Conservation (phyloP, 1,139 yeast species). For the Blastobotrys buckinghamii region DNA sequence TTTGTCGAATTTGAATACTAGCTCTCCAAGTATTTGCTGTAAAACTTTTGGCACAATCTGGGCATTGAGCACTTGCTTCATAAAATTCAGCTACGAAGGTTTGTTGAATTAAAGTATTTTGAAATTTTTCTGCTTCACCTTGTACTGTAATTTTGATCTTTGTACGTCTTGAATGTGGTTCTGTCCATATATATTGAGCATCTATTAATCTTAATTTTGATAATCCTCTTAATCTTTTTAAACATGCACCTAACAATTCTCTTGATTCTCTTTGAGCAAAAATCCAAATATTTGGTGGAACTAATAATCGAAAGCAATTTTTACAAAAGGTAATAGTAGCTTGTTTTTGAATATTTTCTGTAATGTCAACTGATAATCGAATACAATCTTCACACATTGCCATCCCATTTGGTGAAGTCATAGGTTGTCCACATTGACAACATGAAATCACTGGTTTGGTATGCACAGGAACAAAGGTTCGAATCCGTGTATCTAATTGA, state of each 20-base stretch:
- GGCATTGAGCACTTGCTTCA: conserved; percentile 93
- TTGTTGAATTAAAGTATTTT: conserved; percentile 88
- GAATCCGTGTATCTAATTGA: conserved; percentile 8
- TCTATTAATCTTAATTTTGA: conserved; percentile 82
- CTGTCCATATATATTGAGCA: conserved; percentile 97
- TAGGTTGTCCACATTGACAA: conserved; percentile 97
- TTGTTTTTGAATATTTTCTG: conserved; percentile 91
- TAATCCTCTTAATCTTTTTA: conserved; percentile 82
- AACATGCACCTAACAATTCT: conserved; percentile 84
- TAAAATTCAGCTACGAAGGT: conserved; percentile 93
- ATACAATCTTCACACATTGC: conserved; percentile 98
- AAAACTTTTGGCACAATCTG: conserved; percentile 95
- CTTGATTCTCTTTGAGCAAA: conserved; percentile 87
- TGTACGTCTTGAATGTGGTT: conserved; percentile 95
- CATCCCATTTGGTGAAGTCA: conserved; percentile 75
- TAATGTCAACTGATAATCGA: conserved; percentile 86
- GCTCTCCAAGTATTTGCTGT: conserved; percentile 99
- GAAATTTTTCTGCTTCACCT: conserved; percentile 75
- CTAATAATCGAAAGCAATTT: conserved; percentile 89
- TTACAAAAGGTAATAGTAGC: conserved; percentile 90
- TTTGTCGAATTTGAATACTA: conserved; percentile 95
- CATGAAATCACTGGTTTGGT: conserved; percentile 84
- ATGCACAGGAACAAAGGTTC: conserved; percentile 32
- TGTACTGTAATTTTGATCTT: conserved; percentile 88
- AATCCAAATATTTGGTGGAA: conserved; percentile 93